phyloP scores from a whole-genome alignment of 768 basidiomycete species.

The Vishniacozyma victoriae region DNA sequence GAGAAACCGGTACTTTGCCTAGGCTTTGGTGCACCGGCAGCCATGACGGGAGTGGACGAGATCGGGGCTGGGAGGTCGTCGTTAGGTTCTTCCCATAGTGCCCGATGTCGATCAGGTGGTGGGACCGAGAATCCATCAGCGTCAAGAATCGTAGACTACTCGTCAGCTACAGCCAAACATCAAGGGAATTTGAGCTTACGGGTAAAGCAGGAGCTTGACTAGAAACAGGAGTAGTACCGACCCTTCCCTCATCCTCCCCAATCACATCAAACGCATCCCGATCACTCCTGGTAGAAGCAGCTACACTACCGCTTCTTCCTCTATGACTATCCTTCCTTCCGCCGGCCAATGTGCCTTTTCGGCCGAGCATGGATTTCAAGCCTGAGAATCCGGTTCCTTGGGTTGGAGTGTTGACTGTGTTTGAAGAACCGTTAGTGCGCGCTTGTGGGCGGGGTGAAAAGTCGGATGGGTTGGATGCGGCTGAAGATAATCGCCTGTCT shows the following conservation, averaged over 20 bases:
- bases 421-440: constrained; percentile 27
- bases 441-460: constrained; percentile 29
- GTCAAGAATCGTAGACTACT: constrained; percentile 37
- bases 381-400: constrained; percentile 22
- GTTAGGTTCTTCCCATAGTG: constrained; percentile 44
- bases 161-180: neutral
- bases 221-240: neutral
- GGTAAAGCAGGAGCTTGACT: too few species aligned
- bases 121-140: constrained; percentile 49
- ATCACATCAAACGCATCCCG: constrained; percentile 19
- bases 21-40: constrained; percentile 2
- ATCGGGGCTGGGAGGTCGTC: constrained; percentile 19
- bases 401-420: constrained; percentile 4
- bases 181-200: too few species aligned
- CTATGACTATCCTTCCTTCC: constrained; percentile 12
- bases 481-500: constrained; percentile 20
- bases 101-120: constrained; percentile 47
- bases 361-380: constrained; percentile 31
- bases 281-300: constrained; percentile 30
- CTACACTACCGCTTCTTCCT: constrained; percentile 27
- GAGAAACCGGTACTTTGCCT: constrained; percentile 20
- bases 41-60: neutral
- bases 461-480: constrained; percentile 14
- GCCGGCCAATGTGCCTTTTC: constrained; percentile 23
- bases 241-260: constrained; percentile 28